A percentile compares a stretch with the other conserved stretches of the same genome.
These are phyloP conservation scores for Sambucus nigra DNA, from an alignment of 129 eudicot genomes.

Conservation along the genomic window DNA sequence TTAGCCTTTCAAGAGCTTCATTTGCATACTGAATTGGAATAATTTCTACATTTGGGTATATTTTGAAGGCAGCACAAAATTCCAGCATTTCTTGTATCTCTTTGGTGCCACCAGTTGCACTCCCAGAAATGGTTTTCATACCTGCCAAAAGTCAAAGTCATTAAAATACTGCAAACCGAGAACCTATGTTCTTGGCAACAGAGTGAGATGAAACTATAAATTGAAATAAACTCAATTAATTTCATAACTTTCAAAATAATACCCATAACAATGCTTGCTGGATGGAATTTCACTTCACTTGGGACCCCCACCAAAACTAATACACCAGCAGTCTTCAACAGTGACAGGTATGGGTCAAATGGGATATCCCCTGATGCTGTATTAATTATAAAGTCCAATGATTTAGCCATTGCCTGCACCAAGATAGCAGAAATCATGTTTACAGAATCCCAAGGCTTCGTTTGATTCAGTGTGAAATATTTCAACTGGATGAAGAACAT, in stretches of 20 bases:
- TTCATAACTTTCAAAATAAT: background rate
- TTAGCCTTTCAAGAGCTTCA: conserved; percentile 70
- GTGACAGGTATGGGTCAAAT: conserved; percentile 53
- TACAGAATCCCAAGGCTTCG: background rate
- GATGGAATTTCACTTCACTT: conserved; percentile 63
- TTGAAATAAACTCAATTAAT: too few species aligned
- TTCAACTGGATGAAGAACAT: too few species aligned
- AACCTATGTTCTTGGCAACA: background rate
- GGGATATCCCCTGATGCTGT: conserved; percentile 78
- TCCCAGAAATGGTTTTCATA: conserved; percentile 58
- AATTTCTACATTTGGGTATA: conserved; percentile 52
- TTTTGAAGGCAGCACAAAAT: conserved; percentile 53
- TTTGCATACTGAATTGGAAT: conserved; percentile 63
- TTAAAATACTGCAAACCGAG: background rate
- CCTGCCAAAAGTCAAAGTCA: conserved; percentile 29
- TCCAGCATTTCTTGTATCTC: conserved; percentile 86
- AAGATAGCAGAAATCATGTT: conserved; percentile 2
- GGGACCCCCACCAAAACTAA: conserved; percentile 62
- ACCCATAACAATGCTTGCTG: conserved; percentile 50
- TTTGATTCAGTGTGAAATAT: background rate
- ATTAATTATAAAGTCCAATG: conserved; percentile 69
- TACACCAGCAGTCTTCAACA: conserved; percentile 62
- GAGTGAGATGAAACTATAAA: background rate
- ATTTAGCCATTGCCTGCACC: conserved; percentile 40
- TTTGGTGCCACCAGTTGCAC: conserved; percentile 80